These are phyloP conservation scores for Penstemon newberryi DNA, from an alignment of 257 asterid species.

Conservation along the genomic window DNA sequence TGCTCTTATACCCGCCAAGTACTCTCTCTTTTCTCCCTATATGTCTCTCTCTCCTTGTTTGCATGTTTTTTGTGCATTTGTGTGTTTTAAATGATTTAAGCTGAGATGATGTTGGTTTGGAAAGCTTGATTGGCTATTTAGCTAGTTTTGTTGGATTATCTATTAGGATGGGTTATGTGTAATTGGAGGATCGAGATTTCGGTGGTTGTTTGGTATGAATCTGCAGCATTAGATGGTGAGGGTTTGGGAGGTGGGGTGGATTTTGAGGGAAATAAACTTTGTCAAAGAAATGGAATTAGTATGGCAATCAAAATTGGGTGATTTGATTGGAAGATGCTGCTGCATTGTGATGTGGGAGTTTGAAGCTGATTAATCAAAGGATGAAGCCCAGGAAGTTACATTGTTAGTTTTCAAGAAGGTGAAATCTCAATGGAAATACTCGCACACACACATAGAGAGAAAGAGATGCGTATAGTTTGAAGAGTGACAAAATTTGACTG, in stretches of 20 bases:
- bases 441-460: not conserved
- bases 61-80: not conserved
- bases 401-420: not conserved
- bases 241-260: not conserved
- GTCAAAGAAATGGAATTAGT: not conserved
- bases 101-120: constrained; percentile 1
- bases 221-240: not conserved
- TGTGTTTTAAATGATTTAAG: constrained; percentile 18
- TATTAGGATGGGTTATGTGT: not conserved
- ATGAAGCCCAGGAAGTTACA: not conserved
- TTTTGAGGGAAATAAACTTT: constrained; percentile 2
- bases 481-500: not conserved
- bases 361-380: not conserved
- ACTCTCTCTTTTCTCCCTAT: constrained; percentile 15
- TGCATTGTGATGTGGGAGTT: not conserved
- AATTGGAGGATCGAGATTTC: not conserved
- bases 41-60: not conserved
- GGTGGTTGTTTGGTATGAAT: not conserved
- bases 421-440: not conserved
- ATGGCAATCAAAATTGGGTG: constrained; percentile 8
- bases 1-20: constrained; percentile 98
- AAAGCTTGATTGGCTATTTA: constrained; percentile 1
- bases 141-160: not conserved
- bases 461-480: not conserved
- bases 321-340: not conserved